A percentile compares a stretch with the other conserved stretches of the same genome.
These are phyloP conservation scores for Quercus gilva DNA, from an alignment of 306 rosid genomes.

Conservation along the genomic window DNA sequence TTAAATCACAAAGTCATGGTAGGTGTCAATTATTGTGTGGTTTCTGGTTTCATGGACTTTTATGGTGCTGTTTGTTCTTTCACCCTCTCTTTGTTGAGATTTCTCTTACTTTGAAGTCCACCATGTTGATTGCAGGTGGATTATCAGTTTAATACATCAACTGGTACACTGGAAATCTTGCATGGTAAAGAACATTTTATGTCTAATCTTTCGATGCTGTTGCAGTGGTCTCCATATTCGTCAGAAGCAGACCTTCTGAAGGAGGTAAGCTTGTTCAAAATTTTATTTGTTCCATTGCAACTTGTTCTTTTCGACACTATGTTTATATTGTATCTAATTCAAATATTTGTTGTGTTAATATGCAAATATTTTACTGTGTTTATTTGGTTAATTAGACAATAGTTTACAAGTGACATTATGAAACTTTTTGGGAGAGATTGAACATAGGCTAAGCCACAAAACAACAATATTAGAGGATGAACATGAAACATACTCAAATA, in stretches of 20 bases:
- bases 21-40: neutral
- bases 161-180: constrained; percentile 48
- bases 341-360: neutral
- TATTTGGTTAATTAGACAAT: neutral
- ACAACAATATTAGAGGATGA: too few species aligned
- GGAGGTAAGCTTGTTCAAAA: constrained; percentile 51
- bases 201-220: constrained; percentile 61
- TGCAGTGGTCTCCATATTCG: constrained; percentile 88
- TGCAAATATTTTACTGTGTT: neutral
- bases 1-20: neutral
- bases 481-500: too few species aligned
- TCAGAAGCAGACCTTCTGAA: constrained; percentile 80
- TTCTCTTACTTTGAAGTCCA: neutral
- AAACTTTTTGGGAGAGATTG: too few species aligned
- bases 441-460: too few species aligned
- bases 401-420: too few species aligned
- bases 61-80: constrained; percentile 18
- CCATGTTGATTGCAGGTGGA: constrained; percentile 66
- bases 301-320: neutral
- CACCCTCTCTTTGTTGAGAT: constrained; percentile 2
- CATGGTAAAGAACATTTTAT: constrained; percentile 60
- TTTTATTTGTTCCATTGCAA: neutral
- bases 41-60: neutral
- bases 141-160: constrained; percentile 52
- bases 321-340: neutral